A percentile compares a stretch with the other conserved stretches of the same genome.
phyloP scores from a whole-genome alignment of 2,329 filamentous ascomycete genomes.

The Aspergillus thermomutatus region DNA sequence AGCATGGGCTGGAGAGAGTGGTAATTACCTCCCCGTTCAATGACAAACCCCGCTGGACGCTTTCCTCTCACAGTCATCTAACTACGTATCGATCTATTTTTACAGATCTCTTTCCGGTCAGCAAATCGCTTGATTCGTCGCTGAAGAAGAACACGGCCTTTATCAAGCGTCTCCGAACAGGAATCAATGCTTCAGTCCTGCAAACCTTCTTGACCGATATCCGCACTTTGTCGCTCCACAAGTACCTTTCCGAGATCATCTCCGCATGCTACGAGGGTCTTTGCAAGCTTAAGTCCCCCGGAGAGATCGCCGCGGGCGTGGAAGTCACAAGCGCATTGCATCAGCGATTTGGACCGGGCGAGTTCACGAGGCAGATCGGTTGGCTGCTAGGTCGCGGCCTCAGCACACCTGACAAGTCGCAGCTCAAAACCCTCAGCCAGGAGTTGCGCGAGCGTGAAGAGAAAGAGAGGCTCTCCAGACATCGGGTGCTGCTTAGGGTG shows the following conservation, averaged over 20 bases:
- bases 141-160: slow-evolving; percentile 98
- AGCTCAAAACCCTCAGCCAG: slow-evolving; percentile 71
- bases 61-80: slow-evolving; percentile 7
- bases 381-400: slow-evolving; percentile 91
- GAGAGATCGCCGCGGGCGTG: slow-evolving; percentile 86
- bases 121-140: slow-evolving; percentile 82
- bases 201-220: slow-evolving; percentile 87
- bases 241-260: slow-evolving; percentile 95
- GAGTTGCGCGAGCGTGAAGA: slow-evolving; percentile 93
- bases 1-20: slow-evolving; percentile 85
- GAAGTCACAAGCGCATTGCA: slow-evolving; percentile 94
- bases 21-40: slow-evolving; percentile 45
- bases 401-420: slow-evolving; percentile 82
- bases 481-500: slow-evolving; percentile 80
- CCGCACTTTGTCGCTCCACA: slow-evolving; percentile 83
- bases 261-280: slow-evolving; percentile 93
- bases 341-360: slow-evolving; percentile 83
- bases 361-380: slow-evolving; percentile 87
- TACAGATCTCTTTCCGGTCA: slow-evolving; percentile 73
- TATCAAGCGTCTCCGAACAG: slow-evolving; percentile 91
- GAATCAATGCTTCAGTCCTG: slow-evolving; percentile 74
- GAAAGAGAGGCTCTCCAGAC: slow-evolving; percentile 83
- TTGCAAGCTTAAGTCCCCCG: slow-evolving; percentile 83
- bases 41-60: background rate
- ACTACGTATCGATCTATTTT: slow-evolving; percentile 18